A percentile compares a stretch with the other conserved stretches of the same genome.
phyloP scores from a whole-genome alignment of 192 early-diverging fungal species.

The Diversispora epigaea region DNA sequence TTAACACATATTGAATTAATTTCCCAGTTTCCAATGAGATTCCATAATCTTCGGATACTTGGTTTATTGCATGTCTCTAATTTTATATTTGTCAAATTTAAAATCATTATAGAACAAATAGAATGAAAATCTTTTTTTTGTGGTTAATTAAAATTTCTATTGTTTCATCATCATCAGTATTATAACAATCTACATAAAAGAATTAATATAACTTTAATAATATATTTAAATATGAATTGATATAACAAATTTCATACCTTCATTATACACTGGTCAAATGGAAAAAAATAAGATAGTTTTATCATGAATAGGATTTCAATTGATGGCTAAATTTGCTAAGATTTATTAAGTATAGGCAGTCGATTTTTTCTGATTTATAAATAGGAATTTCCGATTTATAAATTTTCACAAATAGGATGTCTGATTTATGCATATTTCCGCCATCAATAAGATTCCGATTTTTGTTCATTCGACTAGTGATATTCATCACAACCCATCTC shows the following conservation, averaged over 20 bases:
- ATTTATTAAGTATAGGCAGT: no score
- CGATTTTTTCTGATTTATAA: no score
- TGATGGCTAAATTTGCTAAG: no score
- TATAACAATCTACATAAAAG: not conserved
- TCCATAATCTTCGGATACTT: conserved; percentile 5
- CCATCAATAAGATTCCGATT: no score
- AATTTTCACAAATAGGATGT: no score
- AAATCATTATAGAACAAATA: not conserved
- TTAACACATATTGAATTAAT: not conserved
- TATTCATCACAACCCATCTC: no score
- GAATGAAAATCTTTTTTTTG: not conserved
- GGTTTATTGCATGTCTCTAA: not conserved
- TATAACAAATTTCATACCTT: not conserved
- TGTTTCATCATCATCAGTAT: not conserved
- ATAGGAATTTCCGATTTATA: no score
- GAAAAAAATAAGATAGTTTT: no score
- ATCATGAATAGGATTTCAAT: no score
- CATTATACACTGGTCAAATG: not conserved
- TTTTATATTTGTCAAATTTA: not conserved
- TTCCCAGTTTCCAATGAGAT: conserved; percentile 7
- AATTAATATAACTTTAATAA: not conserved
- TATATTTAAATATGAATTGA: not conserved
- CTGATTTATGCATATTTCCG: no score
- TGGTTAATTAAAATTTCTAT: not conserved
- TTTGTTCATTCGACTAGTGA: no score